These are phyloP conservation scores for Pseudopyrenochaeta lycopersici DNA, from an alignment of 2,329 filamentous ascomycete genomes.

Conservation along the genomic window DNA sequence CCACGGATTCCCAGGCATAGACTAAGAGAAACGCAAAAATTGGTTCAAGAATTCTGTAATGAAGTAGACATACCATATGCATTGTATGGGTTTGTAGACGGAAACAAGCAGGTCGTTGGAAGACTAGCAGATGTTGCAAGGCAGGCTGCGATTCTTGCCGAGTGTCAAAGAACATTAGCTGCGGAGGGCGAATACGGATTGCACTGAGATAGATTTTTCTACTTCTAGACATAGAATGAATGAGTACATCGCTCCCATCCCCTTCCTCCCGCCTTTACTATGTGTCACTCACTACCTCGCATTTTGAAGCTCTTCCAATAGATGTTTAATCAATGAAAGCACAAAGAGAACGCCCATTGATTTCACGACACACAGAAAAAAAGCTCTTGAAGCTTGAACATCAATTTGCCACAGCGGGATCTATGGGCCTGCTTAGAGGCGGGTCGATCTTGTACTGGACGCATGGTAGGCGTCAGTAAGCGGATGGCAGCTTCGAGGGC, in stretches of 20 bases:
- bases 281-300: no score
- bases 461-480: background rate
- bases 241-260: no score
- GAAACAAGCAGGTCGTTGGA: conserved; percentile 67
- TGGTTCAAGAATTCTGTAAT: conserved; percentile 71
- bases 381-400: background rate
- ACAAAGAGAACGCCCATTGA: no score
- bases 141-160: conserved; percentile 67
- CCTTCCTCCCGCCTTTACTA: no score
- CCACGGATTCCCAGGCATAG: conserved; percentile 75
- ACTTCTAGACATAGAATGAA: background rate
- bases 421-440: conserved; percentile 2
- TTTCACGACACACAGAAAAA: background rate
- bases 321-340: no score
- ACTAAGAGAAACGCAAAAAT: conserved; percentile 65
- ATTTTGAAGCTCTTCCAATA: no score
- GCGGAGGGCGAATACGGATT: conserved; percentile 42
- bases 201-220: conserved; percentile 24
- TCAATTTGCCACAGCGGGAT: background rate
- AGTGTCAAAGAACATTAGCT: conserved; percentile 59
- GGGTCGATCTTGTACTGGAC: conserved; percentile 12
- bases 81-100: conserved; percentile 68
- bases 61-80: conserved; percentile 71
- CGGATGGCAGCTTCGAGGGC: background rate
- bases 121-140: conserved; percentile 66